Conservation (phyloP, 495 filamentous ascomycete genomes). For the Penicillium steckii region DNA sequence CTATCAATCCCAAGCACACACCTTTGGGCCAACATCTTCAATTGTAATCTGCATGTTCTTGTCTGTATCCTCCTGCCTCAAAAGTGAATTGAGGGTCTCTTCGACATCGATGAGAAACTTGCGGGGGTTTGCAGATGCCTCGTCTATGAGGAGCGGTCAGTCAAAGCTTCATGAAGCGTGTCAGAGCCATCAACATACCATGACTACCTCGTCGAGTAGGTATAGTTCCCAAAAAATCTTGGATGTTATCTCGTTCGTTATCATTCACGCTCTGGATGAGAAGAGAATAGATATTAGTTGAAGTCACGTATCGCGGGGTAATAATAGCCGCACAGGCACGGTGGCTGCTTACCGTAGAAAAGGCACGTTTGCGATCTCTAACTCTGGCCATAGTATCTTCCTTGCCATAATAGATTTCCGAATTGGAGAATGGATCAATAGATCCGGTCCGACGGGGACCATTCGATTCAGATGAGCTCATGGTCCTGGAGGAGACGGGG, state of each 20-base stretch:
- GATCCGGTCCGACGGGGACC: slow-evolving; percentile 28
- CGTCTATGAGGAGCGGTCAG: slow-evolving; percentile 41
- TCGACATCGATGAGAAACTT: slow-evolving; percentile 79
- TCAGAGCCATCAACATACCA: slow-evolving; percentile 31
- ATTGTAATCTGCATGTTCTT: slow-evolving; percentile 93
- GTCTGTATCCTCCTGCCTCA: slow-evolving; percentile 85
- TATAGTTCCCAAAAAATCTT: slow-evolving; percentile 33
- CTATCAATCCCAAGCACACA: slow-evolving; percentile 28
- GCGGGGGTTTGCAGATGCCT: slow-evolving; percentile 50
- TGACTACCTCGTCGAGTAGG: slow-evolving; percentile 45
- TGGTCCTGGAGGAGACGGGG: slow-evolving; percentile 15
- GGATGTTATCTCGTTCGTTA: slow-evolving; percentile 36
- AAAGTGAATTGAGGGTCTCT: slow-evolving; percentile 65
- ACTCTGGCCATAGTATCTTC: slow-evolving; percentile 32
- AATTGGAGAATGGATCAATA: slow-evolving; percentile 45
- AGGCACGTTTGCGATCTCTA: slow-evolving; percentile 41
- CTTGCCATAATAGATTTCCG: slow-evolving; percentile 52
- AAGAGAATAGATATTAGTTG: slow-evolving; percentile 12
- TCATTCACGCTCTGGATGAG: slow-evolving; percentile 34
- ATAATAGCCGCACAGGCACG: slow-evolving; percentile 5
- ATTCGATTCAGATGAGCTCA: slow-evolving; percentile 37
- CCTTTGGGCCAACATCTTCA: slow-evolving; percentile 92
- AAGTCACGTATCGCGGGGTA: slow-evolving; percentile 15
- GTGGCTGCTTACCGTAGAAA: slow-evolving; percentile 47
- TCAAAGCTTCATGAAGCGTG: background rate